Conservation (phyloP, 352 stramenopile genomes). For the Phytophthora fragariaefolia region DNA sequence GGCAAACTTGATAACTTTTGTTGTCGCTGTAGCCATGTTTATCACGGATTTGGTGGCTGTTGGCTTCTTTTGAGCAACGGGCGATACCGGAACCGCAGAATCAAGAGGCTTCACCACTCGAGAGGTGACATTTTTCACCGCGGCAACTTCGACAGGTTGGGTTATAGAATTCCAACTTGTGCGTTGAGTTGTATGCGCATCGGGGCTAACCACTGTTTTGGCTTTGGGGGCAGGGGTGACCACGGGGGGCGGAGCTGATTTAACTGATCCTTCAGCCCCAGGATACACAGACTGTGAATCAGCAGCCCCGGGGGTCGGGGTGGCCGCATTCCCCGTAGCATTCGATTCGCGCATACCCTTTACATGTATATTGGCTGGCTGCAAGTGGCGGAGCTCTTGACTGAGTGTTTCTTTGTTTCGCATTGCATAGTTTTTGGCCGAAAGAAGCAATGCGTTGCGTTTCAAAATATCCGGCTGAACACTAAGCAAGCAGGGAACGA, state of each 20-base stretch:
- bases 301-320: neutral
- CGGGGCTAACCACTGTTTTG: neutral
- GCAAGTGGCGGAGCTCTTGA: slow-evolving; percentile 33
- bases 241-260: neutral
- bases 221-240: neutral
- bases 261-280: neutral
- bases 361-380: neutral
- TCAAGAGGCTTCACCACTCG: neutral
- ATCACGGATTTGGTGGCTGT: neutral
- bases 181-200: neutral
- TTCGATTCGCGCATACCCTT: neutral
- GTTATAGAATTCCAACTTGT: neutral
- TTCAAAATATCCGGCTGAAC: slow-evolving; percentile 74
- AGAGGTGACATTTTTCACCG: neutral
- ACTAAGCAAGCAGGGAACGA: slow-evolving; percentile 68
- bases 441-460: slow-evolving; percentile 56
- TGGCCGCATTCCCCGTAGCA: neutral
- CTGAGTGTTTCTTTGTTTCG: slow-evolving; percentile 51
- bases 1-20: neutral
- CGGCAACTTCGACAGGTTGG: neutral
- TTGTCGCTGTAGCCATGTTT: neutral
- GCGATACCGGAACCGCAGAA: neutral
- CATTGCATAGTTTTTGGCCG: slow-evolving; percentile 57
- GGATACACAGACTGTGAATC: too few species aligned
- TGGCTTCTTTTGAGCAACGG: slow-evolving; percentile 1